A percentile compares a stretch with the other conserved stretches of the same genome.
These are phyloP conservation scores for Lactarius psammicola DNA, from an alignment of 768 basidiomycete species.

Conservation along the genomic window DNA sequence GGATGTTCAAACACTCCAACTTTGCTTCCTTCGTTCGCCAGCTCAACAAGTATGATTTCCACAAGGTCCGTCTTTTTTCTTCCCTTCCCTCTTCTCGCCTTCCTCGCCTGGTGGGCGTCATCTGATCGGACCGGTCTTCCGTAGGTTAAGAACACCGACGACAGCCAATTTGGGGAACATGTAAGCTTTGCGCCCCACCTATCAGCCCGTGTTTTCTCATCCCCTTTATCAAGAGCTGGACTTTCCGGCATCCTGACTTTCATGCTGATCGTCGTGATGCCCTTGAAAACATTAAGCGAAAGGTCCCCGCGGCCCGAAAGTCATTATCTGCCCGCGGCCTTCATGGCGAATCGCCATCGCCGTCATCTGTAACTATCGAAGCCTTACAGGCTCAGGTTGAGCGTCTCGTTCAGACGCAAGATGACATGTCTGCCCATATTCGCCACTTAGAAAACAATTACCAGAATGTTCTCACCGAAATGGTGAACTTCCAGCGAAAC, in stretches of 20 bases:
- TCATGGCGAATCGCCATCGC: slow-evolving; percentile 33
- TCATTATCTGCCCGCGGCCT: slow-evolving; percentile 28
- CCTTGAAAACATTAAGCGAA: slow-evolving; percentile 66
- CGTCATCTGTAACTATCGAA: slow-evolving; percentile 34
- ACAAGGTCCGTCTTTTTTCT: slow-evolving; percentile 57
- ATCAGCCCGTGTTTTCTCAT: slow-evolving; percentile 29
- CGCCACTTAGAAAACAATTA: slow-evolving; percentile 61
- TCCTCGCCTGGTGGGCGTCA: slow-evolving; percentile 23
- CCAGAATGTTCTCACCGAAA: slow-evolving; percentile 65
- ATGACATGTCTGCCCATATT: slow-evolving; percentile 53
- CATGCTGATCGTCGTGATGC: slow-evolving; percentile 51
- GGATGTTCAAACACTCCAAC: slow-evolving; percentile 94
- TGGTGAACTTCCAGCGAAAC: slow-evolving; percentile 68
- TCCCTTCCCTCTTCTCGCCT: slow-evolving; percentile 13
- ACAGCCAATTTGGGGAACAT: slow-evolving; percentile 65
- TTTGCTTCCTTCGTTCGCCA: slow-evolving; percentile 92
- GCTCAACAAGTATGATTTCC: slow-evolving; percentile 95
- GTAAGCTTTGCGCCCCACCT: slow-evolving; percentile 38
- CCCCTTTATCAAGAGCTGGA: slow-evolving; percentile 42
- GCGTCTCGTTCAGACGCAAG: slow-evolving; percentile 45
- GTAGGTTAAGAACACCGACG: slow-evolving; percentile 81
- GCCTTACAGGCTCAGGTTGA: slow-evolving; percentile 51
- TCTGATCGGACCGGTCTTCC: slow-evolving; percentile 21
- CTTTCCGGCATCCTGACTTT: slow-evolving; percentile 53
- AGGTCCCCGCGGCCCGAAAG: slow-evolving; percentile 45